Percentiles rank a stretch among this genome's conserved stretches.
Conservation (phyloP, 73 alveolate genomes). For the Stentor roeselii region DNA sequence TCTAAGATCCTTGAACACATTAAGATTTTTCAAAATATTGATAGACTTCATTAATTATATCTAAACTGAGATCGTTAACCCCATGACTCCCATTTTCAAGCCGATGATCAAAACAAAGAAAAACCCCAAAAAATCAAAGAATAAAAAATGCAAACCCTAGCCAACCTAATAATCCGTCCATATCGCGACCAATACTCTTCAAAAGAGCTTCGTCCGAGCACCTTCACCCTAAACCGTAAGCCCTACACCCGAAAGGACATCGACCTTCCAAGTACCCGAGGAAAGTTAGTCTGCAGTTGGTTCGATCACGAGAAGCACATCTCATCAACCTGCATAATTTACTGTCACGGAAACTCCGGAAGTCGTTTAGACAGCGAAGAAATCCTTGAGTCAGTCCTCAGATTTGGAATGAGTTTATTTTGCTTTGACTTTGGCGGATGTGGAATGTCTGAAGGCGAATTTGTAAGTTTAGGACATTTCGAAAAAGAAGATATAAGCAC, state of each 20-base stretch:
- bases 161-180: conserved; percentile 15
- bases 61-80: too few relatives aligned
- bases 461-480: conserved; percentile 49
- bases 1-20: too few relatives aligned
- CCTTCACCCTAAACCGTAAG: not conserved
- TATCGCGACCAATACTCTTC: not conserved
- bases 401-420: conserved; percentile 41
- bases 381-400: conserved; percentile 42
- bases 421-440: conserved; percentile 60
- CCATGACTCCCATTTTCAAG: too few relatives aligned
- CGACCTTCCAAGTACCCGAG: conserved; percentile 36
- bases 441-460: conserved; percentile 65
- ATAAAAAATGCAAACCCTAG: conserved; percentile 1
- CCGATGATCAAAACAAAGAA: too few relatives aligned
- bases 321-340: conserved; percentile 37
- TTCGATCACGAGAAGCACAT: conserved; percentile 47
- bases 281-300: conserved; percentile 48
- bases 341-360: conserved; percentile 64
- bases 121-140: not conserved
- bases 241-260: conserved; percentile 42
- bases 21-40: too few relatives aligned
- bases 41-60: too few relatives aligned
- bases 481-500: conserved; percentile 61
- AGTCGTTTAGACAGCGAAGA: conserved; percentile 55
- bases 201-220: not conserved